A percentile compares a stretch with the other conserved stretches of the same genome.
These are phyloP conservation scores for Torulaspora pretoriensis DNA, from an alignment of 1,139 yeast genomes.

Conservation along the genomic window DNA sequence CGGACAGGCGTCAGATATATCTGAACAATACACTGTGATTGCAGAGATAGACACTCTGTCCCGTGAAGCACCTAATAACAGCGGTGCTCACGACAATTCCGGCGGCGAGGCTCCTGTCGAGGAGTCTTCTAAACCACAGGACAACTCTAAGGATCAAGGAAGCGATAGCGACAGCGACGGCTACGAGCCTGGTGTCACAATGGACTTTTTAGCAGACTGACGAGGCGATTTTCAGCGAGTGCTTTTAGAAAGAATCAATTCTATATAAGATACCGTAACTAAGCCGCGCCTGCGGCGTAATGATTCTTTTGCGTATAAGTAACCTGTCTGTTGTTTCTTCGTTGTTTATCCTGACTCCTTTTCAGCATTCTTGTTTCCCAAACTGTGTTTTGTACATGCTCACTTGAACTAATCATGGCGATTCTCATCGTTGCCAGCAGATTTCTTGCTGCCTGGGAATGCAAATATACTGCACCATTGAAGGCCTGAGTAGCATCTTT, in stretches of 20 bases:
- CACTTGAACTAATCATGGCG: slow-evolving; percentile 69
- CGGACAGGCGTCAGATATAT: slow-evolving; percentile 19
- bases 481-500: slow-evolving; percentile 70
- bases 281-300: slow-evolving; percentile 44
- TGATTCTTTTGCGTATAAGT: slow-evolving; percentile 39
- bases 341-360: slow-evolving; percentile 14
- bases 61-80: background rate
- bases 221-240: background rate
- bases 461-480: slow-evolving; percentile 71
- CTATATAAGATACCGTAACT: slow-evolving; percentile 3
- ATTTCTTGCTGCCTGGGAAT: slow-evolving; percentile 69
- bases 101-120: slow-evolving; percentile 13
- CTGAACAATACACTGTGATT: slow-evolving; percentile 17
- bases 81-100: background rate
- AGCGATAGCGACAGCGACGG: slow-evolving; percentile 23
- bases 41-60: slow-evolving; percentile 9
- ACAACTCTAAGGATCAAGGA: background rate
- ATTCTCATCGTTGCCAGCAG: slow-evolving; percentile 71
- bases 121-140: slow-evolving; percentile 11
- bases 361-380: slow-evolving; percentile 58
- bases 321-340: slow-evolving; percentile 57
- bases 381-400: slow-evolving; percentile 55
- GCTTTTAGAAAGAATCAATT: slow-evolving; percentile 3
- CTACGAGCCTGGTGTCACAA: slow-evolving; percentile 29
- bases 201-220: slow-evolving; percentile 24